Percentiles rank a stretch among this genome's conserved stretches.
phyloP scores from a whole-genome alignment of 192 early-diverging fungal genomes.

The Coemansia sp. region DNA sequence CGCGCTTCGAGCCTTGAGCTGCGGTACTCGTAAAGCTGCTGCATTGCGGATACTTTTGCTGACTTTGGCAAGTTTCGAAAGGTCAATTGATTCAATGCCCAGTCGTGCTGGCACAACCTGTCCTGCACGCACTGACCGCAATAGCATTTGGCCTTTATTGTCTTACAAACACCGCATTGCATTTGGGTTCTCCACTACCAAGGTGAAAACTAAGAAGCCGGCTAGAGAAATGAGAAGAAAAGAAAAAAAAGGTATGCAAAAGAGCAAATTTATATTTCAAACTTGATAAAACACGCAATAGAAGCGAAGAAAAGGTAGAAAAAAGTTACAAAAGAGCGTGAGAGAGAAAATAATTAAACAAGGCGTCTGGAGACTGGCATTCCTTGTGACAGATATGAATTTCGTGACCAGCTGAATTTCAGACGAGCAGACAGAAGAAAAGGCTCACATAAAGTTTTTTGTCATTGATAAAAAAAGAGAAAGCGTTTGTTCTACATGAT shows the following conservation, averaged over 20 bases:
- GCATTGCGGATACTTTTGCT: background rate
- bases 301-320: too few relatives aligned
- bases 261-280: too few relatives aligned
- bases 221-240: too few relatives aligned
- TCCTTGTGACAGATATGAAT: too few relatives aligned
- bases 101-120: slow-evolving; percentile 36
- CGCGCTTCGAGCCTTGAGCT: slow-evolving; percentile 19
- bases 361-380: too few relatives aligned
- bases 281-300: too few relatives aligned
- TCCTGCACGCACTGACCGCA: slow-evolving; percentile 49
- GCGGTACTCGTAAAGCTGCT: slow-evolving; percentile 37
- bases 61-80: background rate
- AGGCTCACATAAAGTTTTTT: background rate
- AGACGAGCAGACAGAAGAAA: too few relatives aligned
- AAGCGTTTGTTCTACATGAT: slow-evolving; percentile 17
- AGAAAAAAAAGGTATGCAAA: too few relatives aligned
- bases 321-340: too few relatives aligned
- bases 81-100: slow-evolving; percentile 14
- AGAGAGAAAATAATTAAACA: background rate
- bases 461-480: background rate
- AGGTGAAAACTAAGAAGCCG: background rate
- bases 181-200: slow-evolving; percentile 10
- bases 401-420: slow-evolving; percentile 3
- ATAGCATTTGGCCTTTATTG: slow-evolving; percentile 25
- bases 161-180: slow-evolving; percentile 51